phyloP scores from a whole-genome alignment of 2,329 filamentous ascomycete genomes.

The Monosporascus sp. region DNA sequence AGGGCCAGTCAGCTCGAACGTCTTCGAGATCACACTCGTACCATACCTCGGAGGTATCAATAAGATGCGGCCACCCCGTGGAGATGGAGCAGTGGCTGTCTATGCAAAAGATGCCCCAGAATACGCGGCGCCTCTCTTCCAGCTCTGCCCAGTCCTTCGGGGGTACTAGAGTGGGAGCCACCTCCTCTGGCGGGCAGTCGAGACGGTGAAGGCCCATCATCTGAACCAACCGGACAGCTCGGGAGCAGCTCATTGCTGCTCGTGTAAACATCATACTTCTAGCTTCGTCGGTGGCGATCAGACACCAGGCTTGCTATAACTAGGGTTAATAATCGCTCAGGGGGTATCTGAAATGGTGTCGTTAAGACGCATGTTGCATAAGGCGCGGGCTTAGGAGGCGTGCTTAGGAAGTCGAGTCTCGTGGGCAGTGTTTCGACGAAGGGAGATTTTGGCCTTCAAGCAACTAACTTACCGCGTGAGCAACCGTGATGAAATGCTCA shows the following conservation, averaged over 20 bases:
- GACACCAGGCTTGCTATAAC: slow-evolving; percentile 63
- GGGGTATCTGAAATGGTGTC: no score
- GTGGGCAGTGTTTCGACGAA: neutral
- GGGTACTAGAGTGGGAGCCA: slow-evolving; percentile 66
- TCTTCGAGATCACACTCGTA: neutral
- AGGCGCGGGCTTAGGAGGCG: neutral
- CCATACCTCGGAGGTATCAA: slow-evolving; percentile 64
- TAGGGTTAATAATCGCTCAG: neutral
- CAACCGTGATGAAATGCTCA: slow-evolving; percentile 72
- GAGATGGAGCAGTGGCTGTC: slow-evolving; percentile 84
- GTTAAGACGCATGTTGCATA: no score
- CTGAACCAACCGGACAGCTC: slow-evolving; percentile 63
- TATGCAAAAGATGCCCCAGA: slow-evolving; percentile 79
- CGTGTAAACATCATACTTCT: slow-evolving; percentile 79
- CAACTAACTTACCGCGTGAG: slow-evolving; percentile 46
- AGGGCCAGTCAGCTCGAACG: slow-evolving; percentile 5
- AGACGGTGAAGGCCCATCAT: slow-evolving; percentile 70
- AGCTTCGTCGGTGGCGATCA: slow-evolving; percentile 75
- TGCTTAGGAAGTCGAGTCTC: neutral
- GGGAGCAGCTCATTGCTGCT: slow-evolving; percentile 75
- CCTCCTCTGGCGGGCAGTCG: slow-evolving; percentile 20
- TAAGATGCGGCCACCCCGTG: slow-evolving; percentile 81
- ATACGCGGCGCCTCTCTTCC: slow-evolving; percentile 76
- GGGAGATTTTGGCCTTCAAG: neutral
- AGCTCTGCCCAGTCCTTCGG: slow-evolving; percentile 75